phyloP scores from a whole-genome alignment of 768 basidiomycete species.

The Lactarius pseudohatsudake region DNA sequence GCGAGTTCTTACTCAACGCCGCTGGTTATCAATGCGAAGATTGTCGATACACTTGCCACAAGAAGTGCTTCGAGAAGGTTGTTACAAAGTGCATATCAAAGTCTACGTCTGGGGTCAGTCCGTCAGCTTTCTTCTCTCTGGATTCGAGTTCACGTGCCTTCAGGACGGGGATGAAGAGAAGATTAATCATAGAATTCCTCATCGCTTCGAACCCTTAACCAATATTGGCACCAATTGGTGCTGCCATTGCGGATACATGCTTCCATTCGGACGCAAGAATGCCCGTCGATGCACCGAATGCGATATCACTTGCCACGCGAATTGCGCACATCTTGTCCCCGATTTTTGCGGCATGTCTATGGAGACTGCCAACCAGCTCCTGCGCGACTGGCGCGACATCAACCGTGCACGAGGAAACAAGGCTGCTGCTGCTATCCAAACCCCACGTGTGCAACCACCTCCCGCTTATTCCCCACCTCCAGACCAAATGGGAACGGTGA shows the following conservation, averaged over 20 bases:
- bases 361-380: constrained; percentile 94
- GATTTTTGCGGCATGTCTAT: constrained; percentile 99
- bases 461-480: constrained; percentile 38
- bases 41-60: constrained; percentile 98
- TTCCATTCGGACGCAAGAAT: constrained; percentile 95
- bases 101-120: constrained; percentile 85
- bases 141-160: constrained; percentile 7
- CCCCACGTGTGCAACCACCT: constrained; percentile 36
- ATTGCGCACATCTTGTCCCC: constrained; percentile 96
- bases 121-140: neutral
- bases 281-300: constrained; percentile 95
- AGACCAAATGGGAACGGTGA: constrained; percentile 29
- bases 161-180: constrained; percentile 97
- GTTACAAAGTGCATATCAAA: constrained; percentile 99
- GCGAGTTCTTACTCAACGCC: constrained; percentile 95
- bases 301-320: constrained; percentile 93
- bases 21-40: constrained; percentile 99
- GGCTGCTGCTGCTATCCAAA: constrained; percentile 40
- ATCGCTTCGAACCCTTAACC: constrained; percentile 95
- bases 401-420: constrained; percentile 64
- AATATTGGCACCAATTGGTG: constrained; percentile 99
- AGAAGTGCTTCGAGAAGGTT: constrained; percentile 98
- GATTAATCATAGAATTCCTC: constrained; percentile 98
- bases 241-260: constrained; percentile 98
- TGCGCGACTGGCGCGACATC: constrained; percentile 89